A percentile compares a stretch with the other conserved stretches of the same genome.
phyloP scores from a whole-genome alignment of 2,329 filamentous ascomycete genomes.

The Fusarium longipes region DNA sequence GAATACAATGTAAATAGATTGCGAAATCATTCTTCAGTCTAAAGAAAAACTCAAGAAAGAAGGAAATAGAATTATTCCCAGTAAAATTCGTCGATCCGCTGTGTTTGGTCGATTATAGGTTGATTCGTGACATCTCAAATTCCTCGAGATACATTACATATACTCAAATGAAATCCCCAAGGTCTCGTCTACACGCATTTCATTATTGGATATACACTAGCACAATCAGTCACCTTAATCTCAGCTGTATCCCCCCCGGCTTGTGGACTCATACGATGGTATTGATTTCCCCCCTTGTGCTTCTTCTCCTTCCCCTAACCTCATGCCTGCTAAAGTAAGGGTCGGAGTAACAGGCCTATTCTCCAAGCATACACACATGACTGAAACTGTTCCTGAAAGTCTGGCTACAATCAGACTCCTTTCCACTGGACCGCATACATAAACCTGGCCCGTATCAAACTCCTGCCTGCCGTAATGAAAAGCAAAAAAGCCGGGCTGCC shows the following conservation, averaged over 20 bases:
- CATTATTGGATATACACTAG: neutral
- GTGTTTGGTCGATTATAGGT: neutral
- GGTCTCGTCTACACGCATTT: neutral
- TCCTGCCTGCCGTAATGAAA: conserved; percentile 40
- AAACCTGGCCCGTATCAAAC: conserved; percentile 39
- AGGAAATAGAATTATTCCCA: neutral
- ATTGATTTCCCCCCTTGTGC: conserved; percentile 30
- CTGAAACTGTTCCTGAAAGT: conserved; percentile 36
- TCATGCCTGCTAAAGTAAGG: conserved; percentile 19
- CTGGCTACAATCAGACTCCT: conserved; percentile 37
- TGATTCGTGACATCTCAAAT: neutral
- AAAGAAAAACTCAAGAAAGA: neutral
- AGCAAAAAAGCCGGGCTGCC: conserved; percentile 16
- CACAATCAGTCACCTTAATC: neutral
- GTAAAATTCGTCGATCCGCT: neutral
- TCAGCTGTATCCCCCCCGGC: neutral
- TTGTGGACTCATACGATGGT: conserved; percentile 21
- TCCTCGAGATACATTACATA: neutral
- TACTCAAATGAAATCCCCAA: neutral
- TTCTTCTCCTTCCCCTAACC: conserved; percentile 12
- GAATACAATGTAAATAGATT: neutral
- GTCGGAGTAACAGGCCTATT: conserved; percentile 1
- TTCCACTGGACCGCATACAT: conserved; percentile 34
- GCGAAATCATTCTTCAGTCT: neutral
- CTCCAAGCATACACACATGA: conserved; percentile 17